Percentiles rank a stretch among this genome's conserved stretches.
phyloP scores from a whole-genome alignment of 805 yeast genomes.

The Yarrowia yakushimensis region DNA sequence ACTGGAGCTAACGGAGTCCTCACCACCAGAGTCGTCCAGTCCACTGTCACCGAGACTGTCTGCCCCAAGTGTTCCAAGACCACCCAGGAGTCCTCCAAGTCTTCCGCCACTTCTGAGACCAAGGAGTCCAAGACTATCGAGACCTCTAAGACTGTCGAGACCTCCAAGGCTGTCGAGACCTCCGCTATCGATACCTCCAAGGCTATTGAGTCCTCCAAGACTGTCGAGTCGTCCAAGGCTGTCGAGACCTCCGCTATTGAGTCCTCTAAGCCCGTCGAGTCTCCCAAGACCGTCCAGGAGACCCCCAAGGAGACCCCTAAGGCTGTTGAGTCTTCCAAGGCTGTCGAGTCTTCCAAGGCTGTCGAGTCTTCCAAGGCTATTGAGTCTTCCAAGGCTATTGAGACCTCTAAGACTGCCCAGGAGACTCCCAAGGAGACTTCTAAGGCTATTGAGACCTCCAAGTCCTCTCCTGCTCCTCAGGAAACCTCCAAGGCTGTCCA shows the following conservation, averaged over 20 bases:
- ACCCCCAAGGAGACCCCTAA: not conserved
- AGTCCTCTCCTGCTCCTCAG: not conserved
- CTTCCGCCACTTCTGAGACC: not conserved
- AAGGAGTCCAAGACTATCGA: not conserved
- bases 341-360: not conserved
- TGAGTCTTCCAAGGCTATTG: not conserved
- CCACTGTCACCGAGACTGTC: constrained; percentile 2
- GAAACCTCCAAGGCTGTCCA: not conserved
- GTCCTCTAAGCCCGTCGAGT: not conserved
- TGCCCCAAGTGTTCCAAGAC: constrained; percentile 6
- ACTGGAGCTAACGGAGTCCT: not conserved
- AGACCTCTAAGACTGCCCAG: not conserved
- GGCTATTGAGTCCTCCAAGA: not conserved
- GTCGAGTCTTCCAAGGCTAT: not conserved
- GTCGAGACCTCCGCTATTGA: not conserved
- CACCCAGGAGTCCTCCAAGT: not conserved
- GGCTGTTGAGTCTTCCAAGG: not conserved
- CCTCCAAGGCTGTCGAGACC: not conserved
- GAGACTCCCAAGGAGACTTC: not conserved
- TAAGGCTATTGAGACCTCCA: not conserved
- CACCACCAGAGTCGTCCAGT: not conserved
- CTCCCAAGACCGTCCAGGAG: not conserved
- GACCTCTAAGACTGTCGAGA: not conserved
- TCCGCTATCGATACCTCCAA: not conserved
- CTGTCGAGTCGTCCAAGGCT: not conserved